These are phyloP conservation scores for Herpetospermum pedunculosum DNA, from an alignment of 306 rosid species.

Conservation along the genomic window DNA sequence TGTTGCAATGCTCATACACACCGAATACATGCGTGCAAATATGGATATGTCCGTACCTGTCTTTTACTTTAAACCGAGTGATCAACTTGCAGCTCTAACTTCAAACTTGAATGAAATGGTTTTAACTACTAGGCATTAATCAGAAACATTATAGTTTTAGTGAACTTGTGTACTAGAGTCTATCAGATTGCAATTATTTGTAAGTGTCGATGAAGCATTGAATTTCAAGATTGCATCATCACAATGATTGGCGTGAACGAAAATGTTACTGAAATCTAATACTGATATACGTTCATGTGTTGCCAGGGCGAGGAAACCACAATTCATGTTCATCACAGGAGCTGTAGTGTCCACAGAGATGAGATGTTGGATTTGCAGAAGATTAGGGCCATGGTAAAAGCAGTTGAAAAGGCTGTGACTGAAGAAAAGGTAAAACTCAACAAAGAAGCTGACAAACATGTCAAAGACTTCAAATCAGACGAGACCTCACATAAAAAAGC, in stretches of 20 bases:
- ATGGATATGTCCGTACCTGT: not conserved
- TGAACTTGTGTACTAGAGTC: not conserved
- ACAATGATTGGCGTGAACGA: not conserved
- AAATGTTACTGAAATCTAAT: not conserved
- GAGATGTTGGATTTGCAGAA: constrained; percentile 59
- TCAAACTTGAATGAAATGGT: not conserved
- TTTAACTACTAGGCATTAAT: not conserved
- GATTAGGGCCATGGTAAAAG: constrained; percentile 48
- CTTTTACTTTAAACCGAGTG: not conserved
- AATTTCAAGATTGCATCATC: not conserved
- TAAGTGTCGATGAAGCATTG: not conserved
- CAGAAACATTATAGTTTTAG: not conserved
- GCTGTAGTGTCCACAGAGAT: constrained; percentile 22
- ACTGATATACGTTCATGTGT: constrained; percentile 16
- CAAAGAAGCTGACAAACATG: constrained; percentile 14
- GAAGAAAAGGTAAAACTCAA: constrained; percentile 17
- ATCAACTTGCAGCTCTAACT: not conserved
- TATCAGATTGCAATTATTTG: not conserved
- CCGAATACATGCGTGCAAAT: not conserved
- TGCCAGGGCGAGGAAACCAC: constrained; percentile 36
- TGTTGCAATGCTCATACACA: not conserved
- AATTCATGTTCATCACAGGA: constrained; percentile 21
- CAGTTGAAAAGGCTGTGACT: constrained; percentile 26
- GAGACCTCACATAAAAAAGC: constrained; percentile 9
- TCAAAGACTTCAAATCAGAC: constrained; percentile 15